A percentile compares a stretch with the other conserved stretches of the same genome.
phyloP scores from a whole-genome alignment of 495 filamentous ascomycete genomes.

The Tuber calosporum region DNA sequence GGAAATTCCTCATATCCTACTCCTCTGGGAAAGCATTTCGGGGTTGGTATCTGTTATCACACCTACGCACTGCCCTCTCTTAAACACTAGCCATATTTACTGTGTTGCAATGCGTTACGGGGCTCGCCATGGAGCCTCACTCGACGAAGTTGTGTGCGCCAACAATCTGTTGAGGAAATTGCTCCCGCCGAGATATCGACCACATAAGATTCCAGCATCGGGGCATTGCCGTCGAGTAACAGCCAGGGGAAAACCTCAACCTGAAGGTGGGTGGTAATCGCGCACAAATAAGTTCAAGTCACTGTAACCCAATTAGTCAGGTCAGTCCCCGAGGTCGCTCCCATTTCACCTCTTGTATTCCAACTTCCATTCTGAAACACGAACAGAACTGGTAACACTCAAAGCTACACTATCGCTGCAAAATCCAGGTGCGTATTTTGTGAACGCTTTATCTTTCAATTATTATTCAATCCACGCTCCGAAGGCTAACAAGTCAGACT shows the following conservation, averaged over 20 bases:
- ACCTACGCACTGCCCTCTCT: not conserved
- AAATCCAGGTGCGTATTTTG: not conserved
- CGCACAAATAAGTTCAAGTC: not conserved
- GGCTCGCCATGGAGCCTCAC: not conserved
- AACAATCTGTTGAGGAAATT: not conserved
- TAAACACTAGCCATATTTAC: not conserved
- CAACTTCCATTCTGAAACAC: not conserved
- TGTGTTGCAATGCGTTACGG: not conserved
- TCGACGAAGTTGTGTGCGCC: not conserved
- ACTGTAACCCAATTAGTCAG: not conserved
- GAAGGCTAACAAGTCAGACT: not conserved
- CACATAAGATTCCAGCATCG: not conserved
- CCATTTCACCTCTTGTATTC: not conserved
- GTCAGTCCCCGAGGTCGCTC: not conserved
- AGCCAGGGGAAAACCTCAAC: not conserved
- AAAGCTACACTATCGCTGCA: not conserved
- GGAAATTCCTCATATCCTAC: no score
- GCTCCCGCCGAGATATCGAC: not conserved
- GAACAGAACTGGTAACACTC: not conserved
- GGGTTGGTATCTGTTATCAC: not conserved
- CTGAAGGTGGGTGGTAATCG: not conserved
- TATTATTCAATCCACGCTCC: not conserved
- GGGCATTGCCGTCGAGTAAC: not conserved
- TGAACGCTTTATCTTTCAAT: not conserved
- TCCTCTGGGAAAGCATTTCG: no score